Base-by-base conservation (phyloP, 1,284 basidiomycete species). In the Ustilago tritici region DNA sequence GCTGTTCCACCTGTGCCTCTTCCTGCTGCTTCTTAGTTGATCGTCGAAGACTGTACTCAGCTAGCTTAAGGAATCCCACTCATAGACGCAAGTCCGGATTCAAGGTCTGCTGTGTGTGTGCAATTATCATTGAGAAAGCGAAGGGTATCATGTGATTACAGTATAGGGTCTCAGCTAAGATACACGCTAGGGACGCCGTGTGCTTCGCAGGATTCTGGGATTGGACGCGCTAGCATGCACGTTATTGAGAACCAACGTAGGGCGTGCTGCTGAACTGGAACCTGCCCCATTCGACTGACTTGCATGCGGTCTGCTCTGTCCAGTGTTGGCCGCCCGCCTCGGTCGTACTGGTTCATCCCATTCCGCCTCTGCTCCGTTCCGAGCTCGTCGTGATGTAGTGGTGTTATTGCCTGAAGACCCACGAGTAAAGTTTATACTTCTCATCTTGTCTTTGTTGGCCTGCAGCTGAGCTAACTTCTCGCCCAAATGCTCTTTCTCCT, bases 1-100 rank as follows among this genome's bases (percentile, higher is more conserved):
- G 78, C 78, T 36, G 63, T 65, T 34, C 75, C 75, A 0, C 76
- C 78, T 23, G 54, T 63, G 15, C 64, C 66, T 4, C 56, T 66
- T 15, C 32, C 67, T 31, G 58, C 59, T 47, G 63, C 36, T 56
- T 47, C 61, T 47, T 62, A 54, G 32, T 4, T 2, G 19, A 19
- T n/a, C 19, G 4, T 12, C 11, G 49, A 32, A 12, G 7, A 12
- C 31, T 50, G 23, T 7, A 19, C 6, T 17, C 12, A 12, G 10
- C 38, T 11, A 11, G 38, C 28, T 50, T 14, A n/a, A 9, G 49
- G 12, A 50, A 32, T 31, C 23, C 31, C 19, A 49, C 8, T 14
- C 12, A 47, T 50, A 46, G 23, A 36, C 34, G 17, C 31, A 7
- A 32, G 6, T 36, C 17, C 19, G 11, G 11, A n/a, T n/a, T 11